Evolutionary conservation across 306 rosid genomes (phyloP).

Genomic region (Glycine tomentella): DNA sequence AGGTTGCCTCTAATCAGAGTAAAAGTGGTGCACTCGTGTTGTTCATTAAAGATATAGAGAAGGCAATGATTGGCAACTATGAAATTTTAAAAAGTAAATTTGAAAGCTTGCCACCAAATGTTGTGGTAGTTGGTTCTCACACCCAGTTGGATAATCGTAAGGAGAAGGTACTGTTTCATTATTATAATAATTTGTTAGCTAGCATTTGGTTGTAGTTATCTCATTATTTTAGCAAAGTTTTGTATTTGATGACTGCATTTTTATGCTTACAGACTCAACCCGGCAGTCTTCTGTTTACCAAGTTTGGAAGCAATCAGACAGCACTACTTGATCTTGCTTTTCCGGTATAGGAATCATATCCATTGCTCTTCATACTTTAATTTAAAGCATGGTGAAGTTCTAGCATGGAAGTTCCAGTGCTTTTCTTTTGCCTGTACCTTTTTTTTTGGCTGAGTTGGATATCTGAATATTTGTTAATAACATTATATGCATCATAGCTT

Average conservation of each 20-base stretch:
- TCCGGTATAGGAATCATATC: constrained; percentile 65
- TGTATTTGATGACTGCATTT: constrained; percentile 36
- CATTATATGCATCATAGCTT: constrained; percentile 4
- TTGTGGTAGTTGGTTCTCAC: constrained; percentile 90
- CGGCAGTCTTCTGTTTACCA: constrained; percentile 86
- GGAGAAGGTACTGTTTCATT: constrained; percentile 73
- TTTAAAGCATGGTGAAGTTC: constrained; percentile 24
- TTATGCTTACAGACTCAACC: constrained; percentile 70
- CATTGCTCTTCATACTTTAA: background rate
- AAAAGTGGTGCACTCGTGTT: constrained; percentile 69
- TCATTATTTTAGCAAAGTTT: constrained; percentile 1
- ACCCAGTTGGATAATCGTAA: constrained; percentile 86
- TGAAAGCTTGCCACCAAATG: constrained; percentile 74
- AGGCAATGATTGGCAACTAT: constrained; percentile 70
- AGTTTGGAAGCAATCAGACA: constrained; percentile 88
- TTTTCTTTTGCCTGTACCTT: constrained; percentile 11
- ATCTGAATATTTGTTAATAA: constrained; percentile 13
- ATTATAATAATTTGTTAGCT: constrained; percentile 30
- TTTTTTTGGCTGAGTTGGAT: constrained; percentile 19
- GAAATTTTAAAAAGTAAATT: constrained; percentile 77
- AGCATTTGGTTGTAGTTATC: constrained; percentile 10
- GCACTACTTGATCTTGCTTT: constrained; percentile 97
- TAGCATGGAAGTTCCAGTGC: constrained; percentile 10
- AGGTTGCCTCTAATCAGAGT: constrained; percentile 80
- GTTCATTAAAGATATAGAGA: constrained; percentile 91